Percentiles rank a stretch among this genome's conserved stretches.
Conservation (phyloP, 495 filamentous ascomycete genomes). For the Neurospora sp. region DNA sequence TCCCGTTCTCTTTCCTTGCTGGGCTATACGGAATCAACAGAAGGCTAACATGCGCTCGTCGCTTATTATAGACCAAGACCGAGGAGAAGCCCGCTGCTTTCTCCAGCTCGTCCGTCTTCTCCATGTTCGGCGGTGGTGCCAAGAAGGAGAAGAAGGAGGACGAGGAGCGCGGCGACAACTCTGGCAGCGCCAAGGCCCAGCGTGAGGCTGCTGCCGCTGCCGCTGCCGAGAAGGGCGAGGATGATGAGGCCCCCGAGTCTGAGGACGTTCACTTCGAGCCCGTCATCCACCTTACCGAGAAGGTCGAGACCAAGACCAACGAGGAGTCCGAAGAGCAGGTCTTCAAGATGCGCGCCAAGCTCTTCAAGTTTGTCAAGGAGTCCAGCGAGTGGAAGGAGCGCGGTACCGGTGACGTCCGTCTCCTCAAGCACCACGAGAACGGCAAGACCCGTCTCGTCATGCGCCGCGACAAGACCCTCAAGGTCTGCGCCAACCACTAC, state of each 20-base stretch:
- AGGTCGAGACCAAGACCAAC: constrained; percentile 94
- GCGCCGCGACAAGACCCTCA: constrained; percentile 98
- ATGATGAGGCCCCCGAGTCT: constrained; percentile 69
- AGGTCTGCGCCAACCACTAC: constrained; percentile 99
- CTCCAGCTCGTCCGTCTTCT: constrained; percentile 57
- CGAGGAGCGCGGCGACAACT: constrained; percentile 64
- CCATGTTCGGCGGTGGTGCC: constrained; percentile 95
- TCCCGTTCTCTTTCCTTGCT: not conserved
- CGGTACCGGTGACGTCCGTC: constrained; percentile 88
- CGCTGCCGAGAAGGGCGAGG: constrained; percentile 30
- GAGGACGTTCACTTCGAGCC: constrained; percentile 96
- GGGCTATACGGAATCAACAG: not conserved
- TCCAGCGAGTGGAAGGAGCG: constrained; percentile 97
- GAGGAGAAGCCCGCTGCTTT: constrained; percentile 21
- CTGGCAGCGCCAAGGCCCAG: constrained; percentile 76
- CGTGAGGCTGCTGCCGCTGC: constrained; percentile 56
- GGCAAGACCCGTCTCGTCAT: constrained; percentile 96
- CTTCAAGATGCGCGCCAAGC: constrained; percentile 99
- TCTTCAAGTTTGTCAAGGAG: constrained; percentile 94
- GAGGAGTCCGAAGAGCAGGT: constrained; percentile 95
- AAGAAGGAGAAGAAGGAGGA: constrained; percentile 72
- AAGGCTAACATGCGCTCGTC: not conserved
- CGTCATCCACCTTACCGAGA: constrained; percentile 87
- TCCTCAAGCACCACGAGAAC: constrained; percentile 98
- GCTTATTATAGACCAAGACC: not conserved